phyloP scores from a whole-genome alignment of 1,284 basidiomycete genomes.

The Marasmius sp. region DNA sequence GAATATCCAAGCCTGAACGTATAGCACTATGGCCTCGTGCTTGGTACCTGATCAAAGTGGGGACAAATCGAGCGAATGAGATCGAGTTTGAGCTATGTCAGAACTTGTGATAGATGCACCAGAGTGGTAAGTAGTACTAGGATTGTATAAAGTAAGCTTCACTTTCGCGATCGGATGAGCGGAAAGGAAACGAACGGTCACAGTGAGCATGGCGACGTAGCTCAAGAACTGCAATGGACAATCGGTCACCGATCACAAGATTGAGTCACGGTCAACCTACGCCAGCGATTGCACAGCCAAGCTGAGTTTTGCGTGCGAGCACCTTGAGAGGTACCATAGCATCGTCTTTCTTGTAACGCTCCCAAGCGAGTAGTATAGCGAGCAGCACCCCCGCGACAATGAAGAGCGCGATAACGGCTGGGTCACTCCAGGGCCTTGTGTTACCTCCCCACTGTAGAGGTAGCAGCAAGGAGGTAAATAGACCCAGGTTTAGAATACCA shows the following conservation, averaged over 20 bases:
- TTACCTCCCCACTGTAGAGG: background rate
- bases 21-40: background rate
- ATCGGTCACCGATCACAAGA: too few species aligned
- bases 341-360: background rate
- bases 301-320: background rate
- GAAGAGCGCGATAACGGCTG: background rate
- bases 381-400: background rate
- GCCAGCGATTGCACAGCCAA: background rate
- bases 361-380: background rate
- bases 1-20: background rate
- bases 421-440: background rate
- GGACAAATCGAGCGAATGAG: too few species aligned
- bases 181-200: background rate
- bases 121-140: background rate
- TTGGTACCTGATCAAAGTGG: too few species aligned
- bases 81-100: background rate
- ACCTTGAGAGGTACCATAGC: background rate
- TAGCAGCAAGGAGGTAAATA: background rate
- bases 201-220: background rate
- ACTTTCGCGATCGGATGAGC: background rate
- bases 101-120: background rate
- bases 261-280: background rate
- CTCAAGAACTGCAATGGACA: too few species aligned
- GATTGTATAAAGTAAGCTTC: background rate
- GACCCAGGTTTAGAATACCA: background rate